Evolutionary conservation across 768 basidiomycete genomes (phyloP), one percentile per base, ranked within the genome.

Genomic region (Mycena capillaripes): DNA sequence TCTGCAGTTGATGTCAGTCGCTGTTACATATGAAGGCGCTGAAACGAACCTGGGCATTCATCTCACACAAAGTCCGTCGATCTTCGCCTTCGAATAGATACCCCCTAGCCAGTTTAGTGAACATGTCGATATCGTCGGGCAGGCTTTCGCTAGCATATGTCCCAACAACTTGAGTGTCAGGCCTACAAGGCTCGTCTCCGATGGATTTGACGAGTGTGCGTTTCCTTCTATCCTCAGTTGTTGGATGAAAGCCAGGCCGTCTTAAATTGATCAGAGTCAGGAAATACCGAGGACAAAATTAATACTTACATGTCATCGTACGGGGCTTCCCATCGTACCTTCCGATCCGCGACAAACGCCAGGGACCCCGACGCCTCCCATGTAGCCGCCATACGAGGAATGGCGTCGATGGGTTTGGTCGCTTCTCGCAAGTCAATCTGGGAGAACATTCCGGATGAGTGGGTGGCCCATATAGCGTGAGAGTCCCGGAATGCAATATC

Each of bases 261-360:
- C 87, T 90, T 62, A 40, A 42, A 40, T 70, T 23, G 57, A 38
- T 74, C 36, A 66, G 48, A 55, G 38, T 53, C 23, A 36, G 59
- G 36, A 4, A 44, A 66, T 36, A 12, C 16, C 8, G 25, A 52
- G 48, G 62, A 69, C 50, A 9, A 23, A 11, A 34, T 14, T 19
- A n/a, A 16, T 19, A 82, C 91, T 63, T 76, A 95, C 95, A 92
- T 76, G 76, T 96, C 95, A 73, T 96, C 95, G 70, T 93, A 96
- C 3, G 95, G 95, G 3, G 92, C 78, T 75, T 95, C 93, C 86
- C 89, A 91, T 44, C 78, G 78, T 7, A 77, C 72, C 48, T 82
- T 83, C n/a, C 80, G 82, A 62, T 93, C 93, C 2, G 88, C 79
- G 14, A 92, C 90, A 74, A 96, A 95, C 8, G 90, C 84, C 52